phyloP scores from a whole-genome alignment of 805 yeast species.

The Millerozyma miso region DNA sequence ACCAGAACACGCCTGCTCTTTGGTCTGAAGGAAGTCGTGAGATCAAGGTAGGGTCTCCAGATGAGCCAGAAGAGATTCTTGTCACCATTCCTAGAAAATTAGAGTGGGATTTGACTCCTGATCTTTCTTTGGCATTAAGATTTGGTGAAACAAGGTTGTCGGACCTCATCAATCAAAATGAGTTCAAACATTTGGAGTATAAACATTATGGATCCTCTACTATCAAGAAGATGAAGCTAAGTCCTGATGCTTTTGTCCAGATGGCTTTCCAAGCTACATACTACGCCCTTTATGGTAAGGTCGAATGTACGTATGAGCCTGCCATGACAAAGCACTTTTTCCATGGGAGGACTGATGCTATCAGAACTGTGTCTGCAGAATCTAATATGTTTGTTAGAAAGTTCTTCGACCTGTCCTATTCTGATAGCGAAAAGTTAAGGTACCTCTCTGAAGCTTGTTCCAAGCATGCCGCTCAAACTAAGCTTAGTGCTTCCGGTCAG shows the following conservation, averaged over 20 bases:
- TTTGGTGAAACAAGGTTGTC: slow-evolving; percentile 88
- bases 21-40: slow-evolving; percentile 43
- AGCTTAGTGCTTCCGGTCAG: slow-evolving; percentile 64
- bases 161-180: slow-evolving; percentile 86
- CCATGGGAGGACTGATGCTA: slow-evolving; percentile 92
- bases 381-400: slow-evolving; percentile 80
- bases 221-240: slow-evolving; percentile 79
- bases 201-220: slow-evolving; percentile 66
- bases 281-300: slow-evolving; percentile 87
- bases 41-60: slow-evolving; percentile 17
- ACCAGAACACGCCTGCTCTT: slow-evolving; percentile 67
- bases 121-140: slow-evolving; percentile 71
- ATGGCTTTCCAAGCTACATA: slow-evolving; percentile 93
- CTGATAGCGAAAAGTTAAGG: slow-evolving; percentile 56
- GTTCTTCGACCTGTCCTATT: slow-evolving; percentile 64
- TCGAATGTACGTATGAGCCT: slow-evolving; percentile 92
- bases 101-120: slow-evolving; percentile 81
- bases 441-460: slow-evolving; percentile 65
- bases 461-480: slow-evolving; percentile 65
- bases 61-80: slow-evolving; percentile 13
- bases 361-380: slow-evolving; percentile 77
- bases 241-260: slow-evolving; percentile 93
- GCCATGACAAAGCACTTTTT: slow-evolving; percentile 88
- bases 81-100: slow-evolving; percentile 78
- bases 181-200: slow-evolving; percentile 77